Conservation (phyloP, 139 green algal species). For the Chlamydomonas sphaeroides region DNA sequence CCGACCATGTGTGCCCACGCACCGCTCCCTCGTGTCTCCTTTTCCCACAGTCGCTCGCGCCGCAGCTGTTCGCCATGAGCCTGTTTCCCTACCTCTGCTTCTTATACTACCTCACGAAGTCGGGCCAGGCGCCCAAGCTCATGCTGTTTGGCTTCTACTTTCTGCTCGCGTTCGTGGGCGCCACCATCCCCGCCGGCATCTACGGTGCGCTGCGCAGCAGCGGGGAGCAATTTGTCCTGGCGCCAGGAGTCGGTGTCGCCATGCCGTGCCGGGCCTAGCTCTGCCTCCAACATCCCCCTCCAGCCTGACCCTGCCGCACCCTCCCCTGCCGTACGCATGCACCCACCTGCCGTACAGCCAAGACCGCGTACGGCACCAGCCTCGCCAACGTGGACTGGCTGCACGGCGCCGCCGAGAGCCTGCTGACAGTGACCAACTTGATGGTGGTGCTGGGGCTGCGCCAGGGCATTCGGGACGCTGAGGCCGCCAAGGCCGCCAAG, state of each 20-base stretch:
- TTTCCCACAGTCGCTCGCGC: conserved; percentile 60
- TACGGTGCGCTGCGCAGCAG: conserved; percentile 75
- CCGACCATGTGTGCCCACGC: no score
- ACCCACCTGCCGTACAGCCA: no score
- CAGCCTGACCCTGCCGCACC: no score
- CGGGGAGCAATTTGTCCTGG: no score
- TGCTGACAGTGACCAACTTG: conserved; percentile 97
- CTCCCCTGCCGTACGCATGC: no score
- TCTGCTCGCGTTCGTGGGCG: conserved; percentile 96
- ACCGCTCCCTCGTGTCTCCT: no score
- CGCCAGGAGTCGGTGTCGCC: no score
- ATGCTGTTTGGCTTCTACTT: conserved; percentile 95
- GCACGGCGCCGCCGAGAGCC: conserved; percentile 92
- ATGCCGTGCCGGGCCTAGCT: no score
- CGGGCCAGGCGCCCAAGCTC: conserved; percentile 74
- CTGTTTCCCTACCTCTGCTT: conserved; percentile 96
- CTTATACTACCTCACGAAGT: conserved; percentile 84
- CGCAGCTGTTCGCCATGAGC: conserved; percentile 86
- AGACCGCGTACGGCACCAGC: conserved; percentile 80
- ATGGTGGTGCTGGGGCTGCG: conserved; percentile 75
- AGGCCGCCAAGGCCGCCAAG: conserved; percentile 28
- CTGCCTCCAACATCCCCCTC: no score
- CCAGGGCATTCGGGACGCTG: conserved; percentile 43
- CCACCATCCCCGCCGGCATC: conserved; percentile 93
- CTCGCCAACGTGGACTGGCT: conserved; percentile 98